Evolutionary conservation across 305 asterid species (phyloP), one percentile per base, ranked within the genome.

Genomic region (Caryopteris hybrid): DNA sequence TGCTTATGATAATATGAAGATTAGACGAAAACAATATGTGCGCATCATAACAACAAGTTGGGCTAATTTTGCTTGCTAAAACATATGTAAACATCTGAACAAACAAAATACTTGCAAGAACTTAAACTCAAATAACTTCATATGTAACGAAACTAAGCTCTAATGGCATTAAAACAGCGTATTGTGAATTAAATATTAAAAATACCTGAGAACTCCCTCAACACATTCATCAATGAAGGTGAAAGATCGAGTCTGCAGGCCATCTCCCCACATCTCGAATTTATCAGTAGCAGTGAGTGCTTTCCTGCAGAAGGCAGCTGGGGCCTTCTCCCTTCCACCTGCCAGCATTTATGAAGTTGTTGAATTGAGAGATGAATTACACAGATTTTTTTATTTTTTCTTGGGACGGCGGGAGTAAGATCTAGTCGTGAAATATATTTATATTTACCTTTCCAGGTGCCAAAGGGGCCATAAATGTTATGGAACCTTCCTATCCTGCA

Each of bases 191-290:
- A n/a, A n/a, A n/a, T n/a, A n/a, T n/a, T 38, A 38, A 66, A 53
- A 18, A 45, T 76, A 91, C 95, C 98, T 87, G 38, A 91, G 72
- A 78, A 91, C 98, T 64, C 98, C 98, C 84, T 91, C 96, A 59
- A 91, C 95, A 20, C 98, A 92, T 75, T 92, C 98, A 29, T 92
- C 98, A 64, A 92, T 92, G 75, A 92, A 89, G 63, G 98, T 92
- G 78, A 92, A 92, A 0, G 97, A 91, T 45, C 97, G 87, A n/a
- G 97, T 91, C 68, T 91, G 97, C 42, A 79, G 77, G 39, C 97
- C 96, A 78, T 91, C 97, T 61, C 96, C 97, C 97, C 97, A 91
- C 97, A 91, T 91, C 79, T 91, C 97, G 58, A 91, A 88, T 76
- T 81, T 88, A 51, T 86, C 97, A 0, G 85, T 78, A 21, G 97